Evolutionary conservation across 129 eudicot species (phyloP), one percentile per base, ranked within the genome.

Genomic region (Saposhnikovia divaricata): DNA sequence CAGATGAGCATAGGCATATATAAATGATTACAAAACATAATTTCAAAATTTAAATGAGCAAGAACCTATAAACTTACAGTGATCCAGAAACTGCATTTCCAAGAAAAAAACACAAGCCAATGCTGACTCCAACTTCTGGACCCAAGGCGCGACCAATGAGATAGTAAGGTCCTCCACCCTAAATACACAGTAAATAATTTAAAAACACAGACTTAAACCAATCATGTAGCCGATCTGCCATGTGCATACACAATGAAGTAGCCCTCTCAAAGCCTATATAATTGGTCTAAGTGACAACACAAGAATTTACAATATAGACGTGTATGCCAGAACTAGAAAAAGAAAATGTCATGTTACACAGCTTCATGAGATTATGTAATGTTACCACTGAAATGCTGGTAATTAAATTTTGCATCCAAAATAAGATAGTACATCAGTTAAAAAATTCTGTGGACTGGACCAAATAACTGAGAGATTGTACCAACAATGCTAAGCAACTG

Each of bases 71-170:
- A 65, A 92, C 98, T 92, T 87, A 95, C 99, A 95, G 91, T 78
- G 99, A 86, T 82, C 97, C 99, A 80, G 99, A 97, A 51, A 95
- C 94, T 9, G 99, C 99, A 81, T 93, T 95, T 77, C 98, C 99
- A 42, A 95, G 94, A 85, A 95, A 95, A 90, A 95, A 95, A 79
- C 99, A 95, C 38, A 95, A 84, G 42, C 99, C 99, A 57, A 95
- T 95, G 91, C 99, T 95, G 75, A 95, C 99, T 83, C 99, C 99
- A 84, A 95, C 99, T 82, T 95, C 99, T 40, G 99, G 99, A 74
- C 99, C 99, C 93, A 95, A 91, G 75, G 99, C 97, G 86, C 99
- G 97, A 78, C 99, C 99, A 81, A 95, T 95, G 85, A 95, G 99
- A 90, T 95, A 95, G 87, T 95, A 95, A 61, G 99, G 99, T 38